A percentile compares a stretch with the other conserved stretches of the same genome.
phyloP scores from a whole-genome alignment of 371 early-diverging fungal genomes.

The Fennellomyces sp. region DNA sequence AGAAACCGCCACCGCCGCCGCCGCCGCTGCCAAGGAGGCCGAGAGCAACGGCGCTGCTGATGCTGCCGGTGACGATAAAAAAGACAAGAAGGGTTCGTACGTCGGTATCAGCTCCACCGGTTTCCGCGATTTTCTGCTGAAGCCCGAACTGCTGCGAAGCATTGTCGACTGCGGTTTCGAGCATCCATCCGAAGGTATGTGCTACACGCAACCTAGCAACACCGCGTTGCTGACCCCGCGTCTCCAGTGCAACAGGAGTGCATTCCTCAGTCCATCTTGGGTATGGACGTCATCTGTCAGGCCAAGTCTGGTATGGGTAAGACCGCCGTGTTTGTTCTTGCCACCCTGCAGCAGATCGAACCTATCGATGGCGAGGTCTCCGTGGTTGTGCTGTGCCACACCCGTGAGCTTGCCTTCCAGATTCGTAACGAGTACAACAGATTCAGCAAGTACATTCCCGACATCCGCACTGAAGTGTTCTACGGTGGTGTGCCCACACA shows the following conservation, averaged over 20 bases:
- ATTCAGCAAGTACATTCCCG: slow-evolving; percentile 95
- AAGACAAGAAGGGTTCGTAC: slow-evolving; percentile 96
- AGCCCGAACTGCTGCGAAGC: slow-evolving; percentile 93
- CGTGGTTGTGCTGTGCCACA: slow-evolving; percentile 95
- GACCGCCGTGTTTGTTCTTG: slow-evolving; percentile 98
- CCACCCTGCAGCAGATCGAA: slow-evolving; percentile 95
- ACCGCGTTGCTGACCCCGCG: no score
- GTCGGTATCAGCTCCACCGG: slow-evolving; percentile 98
- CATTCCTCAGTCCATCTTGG: slow-evolving; percentile 96
- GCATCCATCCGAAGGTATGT: slow-evolving; percentile 95
- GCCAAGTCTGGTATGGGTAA: slow-evolving; percentile 99
- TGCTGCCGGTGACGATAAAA: slow-evolving; percentile 50
- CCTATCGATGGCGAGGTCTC: slow-evolving; percentile 79
- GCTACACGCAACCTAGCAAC: background rate
- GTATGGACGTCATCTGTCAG: slow-evolving; percentile 97
- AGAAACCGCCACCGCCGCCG: slow-evolving; percentile 37
- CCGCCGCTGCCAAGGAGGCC: slow-evolving; percentile 7
- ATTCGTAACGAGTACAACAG: slow-evolving; percentile 95
- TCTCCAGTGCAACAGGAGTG: slow-evolving; percentile 98
- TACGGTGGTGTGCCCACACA: slow-evolving; percentile 88
- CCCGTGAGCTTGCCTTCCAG: slow-evolving; percentile 98
- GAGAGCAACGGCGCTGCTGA: slow-evolving; percentile 31
- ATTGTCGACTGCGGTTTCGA: slow-evolving; percentile 98
- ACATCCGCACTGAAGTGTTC: slow-evolving; percentile 90
- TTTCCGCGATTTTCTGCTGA: slow-evolving; percentile 97